phyloP scores from a whole-genome alignment of 768 basidiomycete genomes.

The Tylopilus sp. region DNA sequence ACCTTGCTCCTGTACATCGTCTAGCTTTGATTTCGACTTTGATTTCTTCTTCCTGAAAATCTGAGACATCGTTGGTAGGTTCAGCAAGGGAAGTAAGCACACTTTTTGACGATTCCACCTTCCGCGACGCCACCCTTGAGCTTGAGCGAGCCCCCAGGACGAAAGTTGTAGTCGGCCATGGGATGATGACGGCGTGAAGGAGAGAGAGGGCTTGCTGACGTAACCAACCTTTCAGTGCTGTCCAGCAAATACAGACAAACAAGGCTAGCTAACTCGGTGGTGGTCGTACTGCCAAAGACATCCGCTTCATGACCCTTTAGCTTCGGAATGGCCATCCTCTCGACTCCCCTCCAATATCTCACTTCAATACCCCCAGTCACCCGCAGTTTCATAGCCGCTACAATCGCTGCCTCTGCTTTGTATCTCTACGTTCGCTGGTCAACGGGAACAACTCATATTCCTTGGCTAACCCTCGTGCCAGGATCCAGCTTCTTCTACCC shows the following conservation, averaged over 20 bases:
- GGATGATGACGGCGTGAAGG: background rate
- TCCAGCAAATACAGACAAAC: conserved; percentile 25
- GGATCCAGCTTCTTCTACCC: conserved; percentile 81
- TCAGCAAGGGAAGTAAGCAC: conserved; percentile 21
- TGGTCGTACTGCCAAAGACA: background rate
- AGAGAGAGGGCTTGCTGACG: conserved; percentile 26
- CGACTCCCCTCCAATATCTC: conserved; percentile 65
- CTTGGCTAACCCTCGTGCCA: conserved; percentile 79
- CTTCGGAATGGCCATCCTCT: conserved; percentile 65
- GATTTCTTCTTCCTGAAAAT: conserved; percentile 73
- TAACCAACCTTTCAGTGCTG: conserved; percentile 21
- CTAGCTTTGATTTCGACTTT: conserved; percentile 63
- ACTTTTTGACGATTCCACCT: conserved; percentile 85
- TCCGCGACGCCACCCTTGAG: conserved; percentile 80
- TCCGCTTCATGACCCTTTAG: conserved; percentile 13
- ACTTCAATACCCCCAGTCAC: conserved; percentile 78
- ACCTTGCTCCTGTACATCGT: conserved; percentile 42
- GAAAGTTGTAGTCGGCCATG: conserved; percentile 82
- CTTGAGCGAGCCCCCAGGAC: conserved; percentile 85
- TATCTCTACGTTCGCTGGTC: conserved; percentile 67
- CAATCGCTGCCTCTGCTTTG: conserved; percentile 52
- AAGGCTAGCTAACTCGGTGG: background rate
- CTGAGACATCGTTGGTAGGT: conserved; percentile 3
- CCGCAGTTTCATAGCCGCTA: conserved; percentile 63
- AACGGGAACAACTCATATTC: conserved; percentile 39